These are phyloP conservation scores for Colletotrichum incanum DNA, from an alignment of 2,329 filamentous ascomycete genomes.

Conservation along the genomic window DNA sequence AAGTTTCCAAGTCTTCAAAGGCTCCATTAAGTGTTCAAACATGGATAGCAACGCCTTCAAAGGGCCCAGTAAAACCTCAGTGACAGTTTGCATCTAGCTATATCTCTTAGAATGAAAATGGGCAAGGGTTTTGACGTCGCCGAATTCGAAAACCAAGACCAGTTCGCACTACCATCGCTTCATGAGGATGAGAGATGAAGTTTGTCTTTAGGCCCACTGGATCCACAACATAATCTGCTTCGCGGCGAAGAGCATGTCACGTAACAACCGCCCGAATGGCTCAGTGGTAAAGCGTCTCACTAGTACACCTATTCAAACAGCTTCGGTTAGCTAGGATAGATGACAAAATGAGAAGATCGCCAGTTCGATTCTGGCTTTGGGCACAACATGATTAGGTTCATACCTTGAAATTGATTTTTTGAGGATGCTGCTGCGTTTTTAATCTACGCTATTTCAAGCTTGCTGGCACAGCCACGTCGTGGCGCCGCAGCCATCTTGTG, in stretches of 20 bases:
- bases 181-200: background rate
- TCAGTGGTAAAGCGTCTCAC: slow-evolving; percentile 19
- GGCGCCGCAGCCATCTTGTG: background rate
- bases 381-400: background rate
- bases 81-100: too few species aligned
- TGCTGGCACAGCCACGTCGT: background rate
- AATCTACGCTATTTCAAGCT: background rate
- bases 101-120: too few species aligned
- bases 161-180: too few species aligned
- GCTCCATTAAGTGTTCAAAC: too few species aligned
- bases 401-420: too few species aligned
- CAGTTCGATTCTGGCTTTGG: slow-evolving; percentile 17
- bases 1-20: too few species aligned
- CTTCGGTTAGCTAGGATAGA: background rate
- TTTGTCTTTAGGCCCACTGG: background rate
- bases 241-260: accelerated
- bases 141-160: too few species aligned
- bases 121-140: too few species aligned
- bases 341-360: slow-evolving; percentile 11
- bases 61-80: too few species aligned
- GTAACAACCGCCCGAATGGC: slow-evolving; percentile 3
- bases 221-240: background rate
- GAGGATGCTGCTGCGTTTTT: background rate
- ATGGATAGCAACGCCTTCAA: too few species aligned
- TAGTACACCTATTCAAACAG: background rate